Percentiles rank a stretch among this genome's conserved stretches.
Evolutionary conservation across 495 filamentous ascomycete genomes (phyloP).

Genomic region (Penicillium roqueforti): DNA sequence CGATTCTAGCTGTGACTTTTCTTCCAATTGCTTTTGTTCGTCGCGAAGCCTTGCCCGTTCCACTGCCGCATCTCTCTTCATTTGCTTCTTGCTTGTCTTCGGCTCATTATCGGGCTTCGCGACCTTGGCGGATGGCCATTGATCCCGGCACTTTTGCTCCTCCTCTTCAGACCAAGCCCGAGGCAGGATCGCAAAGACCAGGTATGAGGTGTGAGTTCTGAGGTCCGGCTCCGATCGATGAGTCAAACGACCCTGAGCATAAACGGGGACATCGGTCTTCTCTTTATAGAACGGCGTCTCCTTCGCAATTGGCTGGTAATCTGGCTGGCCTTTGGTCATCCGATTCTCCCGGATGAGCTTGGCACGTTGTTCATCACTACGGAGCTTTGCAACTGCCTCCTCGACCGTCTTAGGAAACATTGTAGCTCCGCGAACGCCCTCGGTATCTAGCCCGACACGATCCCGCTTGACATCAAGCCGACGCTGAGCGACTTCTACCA

Average conservation of each 20-base stretch:
- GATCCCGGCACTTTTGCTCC: slow-evolving; percentile 61
- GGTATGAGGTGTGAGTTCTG: slow-evolving; percentile 91
- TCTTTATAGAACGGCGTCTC: not conserved
- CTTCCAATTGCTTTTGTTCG: slow-evolving; percentile 43
- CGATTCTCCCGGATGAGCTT: slow-evolving; percentile 47
- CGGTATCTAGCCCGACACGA: slow-evolving; percentile 60
- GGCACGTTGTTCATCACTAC: slow-evolving; percentile 64
- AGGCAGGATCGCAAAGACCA: slow-evolving; percentile 89
- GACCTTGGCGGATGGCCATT: slow-evolving; percentile 52
- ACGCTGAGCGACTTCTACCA: slow-evolving; percentile 78
- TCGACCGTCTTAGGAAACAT: slow-evolving; percentile 63
- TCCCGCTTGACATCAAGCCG: slow-evolving; percentile 80
- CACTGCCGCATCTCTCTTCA: slow-evolving; percentile 47
- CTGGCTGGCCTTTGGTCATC: slow-evolving; percentile 2
- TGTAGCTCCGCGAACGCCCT: slow-evolving; percentile 56
- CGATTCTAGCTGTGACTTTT: slow-evolving; percentile 33
- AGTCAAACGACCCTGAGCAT: slow-evolving; percentile 65
- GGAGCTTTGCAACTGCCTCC: slow-evolving; percentile 68
- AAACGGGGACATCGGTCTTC: slow-evolving; percentile 25
- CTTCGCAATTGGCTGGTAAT: slow-evolving; percentile 3
- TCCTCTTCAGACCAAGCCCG: slow-evolving; percentile 78
- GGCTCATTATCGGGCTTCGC: slow-evolving; percentile 31
- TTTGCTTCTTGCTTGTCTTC: slow-evolving; percentile 45
- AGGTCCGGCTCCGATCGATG: slow-evolving; percentile 81
- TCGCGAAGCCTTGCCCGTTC: slow-evolving; percentile 28